Evolutionary conservation across 345 rosid species (phyloP).

Genomic region (Excoecaria cochinchinensis): DNA sequence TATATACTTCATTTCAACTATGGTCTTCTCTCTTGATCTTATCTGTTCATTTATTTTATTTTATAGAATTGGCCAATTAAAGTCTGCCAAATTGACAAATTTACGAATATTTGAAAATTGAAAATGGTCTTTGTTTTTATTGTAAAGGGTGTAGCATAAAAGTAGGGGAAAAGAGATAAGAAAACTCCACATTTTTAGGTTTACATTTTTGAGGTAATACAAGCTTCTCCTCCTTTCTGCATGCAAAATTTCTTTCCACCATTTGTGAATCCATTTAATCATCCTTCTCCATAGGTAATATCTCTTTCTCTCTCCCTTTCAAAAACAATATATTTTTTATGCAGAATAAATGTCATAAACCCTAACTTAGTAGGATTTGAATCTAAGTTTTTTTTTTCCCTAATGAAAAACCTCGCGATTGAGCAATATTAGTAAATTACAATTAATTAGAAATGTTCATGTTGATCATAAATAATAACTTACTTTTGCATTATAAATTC

Average conservation of each 20-base stretch:
- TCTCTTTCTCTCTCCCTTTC: not conserved
- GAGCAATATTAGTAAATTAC: not conserved
- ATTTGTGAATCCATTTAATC: conserved; percentile 19
- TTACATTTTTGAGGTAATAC: conserved; percentile 3
- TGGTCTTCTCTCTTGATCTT: no score
- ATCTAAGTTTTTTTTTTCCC: no score
- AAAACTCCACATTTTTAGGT: conserved; percentile 20
- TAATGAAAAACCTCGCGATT: no score
- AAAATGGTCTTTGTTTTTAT: not conserved
- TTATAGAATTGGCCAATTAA: no score
- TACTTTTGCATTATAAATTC: not conserved
- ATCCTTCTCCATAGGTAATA: conserved; percentile 30
- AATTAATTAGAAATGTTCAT: no score
- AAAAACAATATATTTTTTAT: not conserved
- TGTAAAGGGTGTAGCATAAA: conserved; percentile 13
- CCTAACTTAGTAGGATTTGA: not conserved
- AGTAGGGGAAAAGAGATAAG: not conserved
- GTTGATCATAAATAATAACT: not conserved
- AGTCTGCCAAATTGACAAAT: not conserved
- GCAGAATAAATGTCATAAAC: not conserved
- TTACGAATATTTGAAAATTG: not conserved
- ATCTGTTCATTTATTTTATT: no score
- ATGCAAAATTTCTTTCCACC: conserved; percentile 17
- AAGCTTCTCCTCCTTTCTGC: conserved; percentile 6
- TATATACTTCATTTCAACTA: no score